Evolutionary conservation across 495 filamentous ascomycete species (phyloP).

Genomic region (Aspergillus olivimuriae): DNA sequence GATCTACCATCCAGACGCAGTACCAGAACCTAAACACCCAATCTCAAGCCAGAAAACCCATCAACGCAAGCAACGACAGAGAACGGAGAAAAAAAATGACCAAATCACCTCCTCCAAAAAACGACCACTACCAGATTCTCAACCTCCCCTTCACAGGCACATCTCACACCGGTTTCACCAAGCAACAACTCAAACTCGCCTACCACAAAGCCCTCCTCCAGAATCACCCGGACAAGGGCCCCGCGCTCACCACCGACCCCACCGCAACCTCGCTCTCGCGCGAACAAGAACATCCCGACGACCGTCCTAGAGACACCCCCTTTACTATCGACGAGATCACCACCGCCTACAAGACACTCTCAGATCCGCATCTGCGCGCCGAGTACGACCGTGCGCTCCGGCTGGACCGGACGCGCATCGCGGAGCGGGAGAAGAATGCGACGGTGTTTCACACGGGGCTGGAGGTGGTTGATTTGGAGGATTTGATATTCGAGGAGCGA

Average conservation of each 20-base stretch:
- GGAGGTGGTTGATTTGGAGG: slow-evolving; percentile 80
- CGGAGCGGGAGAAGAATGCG: slow-evolving; percentile 21
- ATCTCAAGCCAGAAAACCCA: not conserved
- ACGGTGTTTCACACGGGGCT: slow-evolving; percentile 58
- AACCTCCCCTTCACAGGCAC: slow-evolving; percentile 33
- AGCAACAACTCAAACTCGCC: slow-evolving; percentile 58
- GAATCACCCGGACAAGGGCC: slow-evolving; percentile 76
- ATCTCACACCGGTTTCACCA: slow-evolving; percentile 20
- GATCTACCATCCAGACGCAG: not conserved
- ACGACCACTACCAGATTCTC: slow-evolving; percentile 50
- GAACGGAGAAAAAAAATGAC: slow-evolving; percentile 19
- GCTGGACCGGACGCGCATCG: slow-evolving; percentile 24
- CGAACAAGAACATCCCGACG: slow-evolving; percentile 2
- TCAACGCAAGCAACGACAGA: slow-evolving; percentile 2
- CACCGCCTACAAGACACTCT: slow-evolving; percentile 65
- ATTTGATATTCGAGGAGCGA: slow-evolving; percentile 55
- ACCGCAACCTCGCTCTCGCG: not conserved
- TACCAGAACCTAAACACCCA: not conserved
- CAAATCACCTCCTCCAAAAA: slow-evolving; percentile 4
- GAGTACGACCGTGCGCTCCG: slow-evolving; percentile 60
- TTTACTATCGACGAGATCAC: slow-evolving; percentile 75
- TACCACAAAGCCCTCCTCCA: slow-evolving; percentile 73
- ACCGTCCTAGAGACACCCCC: not conserved
- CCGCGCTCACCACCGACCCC: slow-evolving; percentile 13
- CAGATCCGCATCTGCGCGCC: slow-evolving; percentile 45